Percentiles rank a stretch among this genome's conserved stretches.
Conservation (phyloP, 805 yeast species). For the Hanseniaspora thailandica region DNA sequence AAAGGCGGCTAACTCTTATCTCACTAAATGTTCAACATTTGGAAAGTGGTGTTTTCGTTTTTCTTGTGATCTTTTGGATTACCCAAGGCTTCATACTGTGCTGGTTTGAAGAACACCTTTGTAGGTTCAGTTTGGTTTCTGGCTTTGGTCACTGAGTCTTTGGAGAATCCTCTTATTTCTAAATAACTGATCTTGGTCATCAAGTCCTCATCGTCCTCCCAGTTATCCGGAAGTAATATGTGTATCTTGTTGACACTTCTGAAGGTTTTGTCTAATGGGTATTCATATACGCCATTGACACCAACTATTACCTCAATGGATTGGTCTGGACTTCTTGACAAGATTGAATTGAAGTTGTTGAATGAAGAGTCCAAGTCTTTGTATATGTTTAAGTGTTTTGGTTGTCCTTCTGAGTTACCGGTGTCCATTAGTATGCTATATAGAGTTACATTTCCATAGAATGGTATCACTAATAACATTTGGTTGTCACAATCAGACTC, state of each 20-base stretch:
- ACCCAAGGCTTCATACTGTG: constrained; percentile 71
- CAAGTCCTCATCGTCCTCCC: constrained; percentile 51
- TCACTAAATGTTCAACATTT: constrained; percentile 2
- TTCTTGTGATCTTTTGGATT: constrained; percentile 78
- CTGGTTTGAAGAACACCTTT: constrained; percentile 9
- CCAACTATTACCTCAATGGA: constrained; percentile 42
- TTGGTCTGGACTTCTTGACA: constrained; percentile 29
- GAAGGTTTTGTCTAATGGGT: constrained; percentile 67
- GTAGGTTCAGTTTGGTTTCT: constrained; percentile 23
- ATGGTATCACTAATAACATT: constrained; percentile 65
- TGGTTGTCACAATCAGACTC: constrained; percentile 76
- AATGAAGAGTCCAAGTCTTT: constrained; percentile 37
- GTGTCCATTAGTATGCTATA: constrained; percentile 49
- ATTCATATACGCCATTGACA: constrained; percentile 35
- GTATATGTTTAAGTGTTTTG: constrained; percentile 55
- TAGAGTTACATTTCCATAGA: constrained; percentile 60
- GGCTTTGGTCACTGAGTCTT: constrained; percentile 35
- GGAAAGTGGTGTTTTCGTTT: constrained; percentile 13
- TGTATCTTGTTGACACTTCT: constrained; percentile 59
- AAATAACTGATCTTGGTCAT: constrained; percentile 50
- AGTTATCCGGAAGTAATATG: constrained; percentile 54
- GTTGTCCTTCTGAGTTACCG: constrained; percentile 44
- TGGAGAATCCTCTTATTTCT: constrained; percentile 67
- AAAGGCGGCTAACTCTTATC: not conserved
- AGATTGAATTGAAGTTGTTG: constrained; percentile 3